phyloP scores from a whole-genome alignment of 2,329 filamentous ascomycete species.

The Lachnellula hyalina region DNA sequence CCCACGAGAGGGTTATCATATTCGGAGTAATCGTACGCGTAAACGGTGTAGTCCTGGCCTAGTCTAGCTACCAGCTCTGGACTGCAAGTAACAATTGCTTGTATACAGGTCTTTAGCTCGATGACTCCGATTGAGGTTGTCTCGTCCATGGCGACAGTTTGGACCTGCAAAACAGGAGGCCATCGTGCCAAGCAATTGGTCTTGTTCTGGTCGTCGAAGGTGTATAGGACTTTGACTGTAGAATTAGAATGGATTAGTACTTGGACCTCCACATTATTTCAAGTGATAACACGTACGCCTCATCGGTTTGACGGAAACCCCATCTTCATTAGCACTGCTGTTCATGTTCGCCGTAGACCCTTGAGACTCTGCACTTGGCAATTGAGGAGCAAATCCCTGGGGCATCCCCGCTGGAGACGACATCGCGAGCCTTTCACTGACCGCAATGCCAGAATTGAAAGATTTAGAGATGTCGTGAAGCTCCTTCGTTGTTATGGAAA shows the following conservation, averaged over 20 bases:
- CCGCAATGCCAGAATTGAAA: constrained; percentile 15
- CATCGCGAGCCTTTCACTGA: constrained; percentile 22
- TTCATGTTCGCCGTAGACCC: constrained; percentile 12
- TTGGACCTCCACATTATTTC: background rate
- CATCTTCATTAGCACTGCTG: constrained; percentile 36
- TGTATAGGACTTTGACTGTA: constrained; percentile 92
- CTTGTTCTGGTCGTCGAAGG: constrained; percentile 84
- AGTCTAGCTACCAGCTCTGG: constrained; percentile 76
- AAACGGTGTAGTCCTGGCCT: constrained; percentile 83
- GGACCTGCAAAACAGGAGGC: constrained; percentile 72
- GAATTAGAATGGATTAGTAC: constrained; percentile 16
- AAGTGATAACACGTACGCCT: constrained; percentile 49
- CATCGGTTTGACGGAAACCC: constrained; percentile 50
- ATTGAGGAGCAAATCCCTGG: constrained; percentile 11
- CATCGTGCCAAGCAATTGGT: constrained; percentile 85
- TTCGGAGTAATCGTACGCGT: constrained; percentile 95
- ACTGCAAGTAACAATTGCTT: constrained; percentile 72
- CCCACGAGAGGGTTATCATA: constrained; percentile 88
- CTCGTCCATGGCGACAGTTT: constrained; percentile 76
- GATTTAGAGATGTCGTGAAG: constrained; percentile 11
- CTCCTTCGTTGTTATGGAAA: constrained; percentile 14
- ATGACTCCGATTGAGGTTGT: constrained; percentile 77
- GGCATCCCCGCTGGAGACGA: constrained; percentile 23
- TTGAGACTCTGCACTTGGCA: constrained; percentile 17
- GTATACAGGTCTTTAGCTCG: constrained; percentile 79